Base-by-base conservation (phyloP, 1,284 basidiomycete species). In the Ceratobasidium sp. region DNA sequence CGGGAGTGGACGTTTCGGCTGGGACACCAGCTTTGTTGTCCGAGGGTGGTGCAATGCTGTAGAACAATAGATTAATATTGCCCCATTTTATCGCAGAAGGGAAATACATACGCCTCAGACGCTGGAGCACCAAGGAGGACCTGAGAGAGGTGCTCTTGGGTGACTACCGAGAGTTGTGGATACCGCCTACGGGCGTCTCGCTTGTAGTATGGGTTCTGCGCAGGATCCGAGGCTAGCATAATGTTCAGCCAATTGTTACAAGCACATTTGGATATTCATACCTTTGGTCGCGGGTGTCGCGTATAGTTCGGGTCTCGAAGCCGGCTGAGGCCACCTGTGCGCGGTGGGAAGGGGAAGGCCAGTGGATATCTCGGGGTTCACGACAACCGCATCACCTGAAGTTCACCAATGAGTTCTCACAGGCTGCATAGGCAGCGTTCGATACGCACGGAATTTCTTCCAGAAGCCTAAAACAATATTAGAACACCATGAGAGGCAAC, bases 141-240 rank as follows among this genome's bases (percentile, higher is more conserved):
- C 28, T 88, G 85, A 7, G 95, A 92, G 47, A 96, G 85, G 80
- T 94, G 91, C 21, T 85, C 81, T 84, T 96, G 93, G 21, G 91
- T 94, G 76, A 94, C 87, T 35, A 92, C 89, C 13, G 91, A 95
- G 50, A 95, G 89, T 78, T 91, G 91, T 38, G 96, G 95, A 82
- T 96, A 98, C 71, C 90, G 89, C 74, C 96, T 89, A 74, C 96
- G 90, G 78, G 96, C 92, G 83, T 98, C 96, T 75, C 96, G 93
- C 83, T 96, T 94, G 90, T 91, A 95, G 87, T 98, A 98, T 76
- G 91, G 91, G 81, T 94, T 94, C 83, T 92, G 85, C 26, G 92
- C 92, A 57, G 87, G 87, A 81, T 94, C 92, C 61, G 91, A 93
- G 23, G 92, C 92, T 94, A 76, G 14, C 43, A 26, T 9, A 26